These are phyloP conservation scores for Talaromyces adpressus DNA, from an alignment of 495 filamentous ascomycete species.

Conservation along the genomic window DNA sequence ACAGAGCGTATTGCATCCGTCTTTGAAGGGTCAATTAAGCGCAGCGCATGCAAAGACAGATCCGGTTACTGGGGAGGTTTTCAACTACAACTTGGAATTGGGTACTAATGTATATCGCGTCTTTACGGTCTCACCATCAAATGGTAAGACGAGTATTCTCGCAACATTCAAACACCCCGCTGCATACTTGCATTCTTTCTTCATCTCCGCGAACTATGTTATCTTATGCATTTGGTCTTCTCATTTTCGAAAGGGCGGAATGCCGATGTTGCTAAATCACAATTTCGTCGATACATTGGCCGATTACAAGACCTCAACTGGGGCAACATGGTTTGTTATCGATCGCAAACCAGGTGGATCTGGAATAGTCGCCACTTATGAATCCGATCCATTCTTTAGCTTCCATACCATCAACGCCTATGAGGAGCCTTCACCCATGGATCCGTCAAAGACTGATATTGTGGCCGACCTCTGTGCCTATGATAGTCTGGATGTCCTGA, in stretches of 20 bases:
- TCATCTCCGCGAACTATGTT: conserved; percentile 57
- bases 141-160: conserved; percentile 60
- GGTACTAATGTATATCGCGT: conserved; percentile 50
- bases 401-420: conserved; percentile 75
- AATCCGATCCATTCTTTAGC: conserved; percentile 58
- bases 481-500: conserved; percentile 45
- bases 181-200: conserved; percentile 71
- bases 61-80: conserved; percentile 66
- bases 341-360: conserved; percentile 41
- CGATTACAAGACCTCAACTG: conserved; percentile 39
- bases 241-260: conserved; percentile 36
- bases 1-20: conserved; percentile 56
- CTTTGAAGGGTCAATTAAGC: conserved; percentile 54
- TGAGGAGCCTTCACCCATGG: conserved; percentile 42
- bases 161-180: conserved; percentile 50
- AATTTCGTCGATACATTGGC: conserved; percentile 53
- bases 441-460: conserved; percentile 38
- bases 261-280: conserved; percentile 44
- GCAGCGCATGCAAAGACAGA: conserved; percentile 65
- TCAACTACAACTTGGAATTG: conserved; percentile 64
- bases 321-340: conserved; percentile 62
- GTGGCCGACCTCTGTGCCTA: conserved; percentile 52
- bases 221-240: conserved; percentile 61
- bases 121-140: conserved; percentile 52
- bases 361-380: conserved; percentile 54